These are phyloP conservation scores for Aspergillus quadricinctus DNA, from an alignment of 2,329 filamentous ascomycete genomes.

Conservation along the genomic window DNA sequence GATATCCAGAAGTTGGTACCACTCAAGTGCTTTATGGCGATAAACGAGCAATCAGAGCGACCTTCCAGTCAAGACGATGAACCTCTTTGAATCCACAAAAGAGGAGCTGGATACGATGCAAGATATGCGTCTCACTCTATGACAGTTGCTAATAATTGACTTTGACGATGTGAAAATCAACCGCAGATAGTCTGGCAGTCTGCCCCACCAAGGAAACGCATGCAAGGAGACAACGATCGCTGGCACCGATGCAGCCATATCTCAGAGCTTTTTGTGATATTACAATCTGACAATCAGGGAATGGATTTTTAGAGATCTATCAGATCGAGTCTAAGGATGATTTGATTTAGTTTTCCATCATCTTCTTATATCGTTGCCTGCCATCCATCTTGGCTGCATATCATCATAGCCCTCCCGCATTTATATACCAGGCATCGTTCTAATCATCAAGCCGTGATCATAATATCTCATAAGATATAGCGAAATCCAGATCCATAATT, in stretches of 20 bases:
- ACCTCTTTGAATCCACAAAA: not conserved
- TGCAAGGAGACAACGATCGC: not conserved
- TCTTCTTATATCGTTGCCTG: not conserved
- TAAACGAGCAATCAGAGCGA: not conserved
- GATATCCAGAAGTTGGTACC: not conserved
- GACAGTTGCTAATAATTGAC: not conserved
- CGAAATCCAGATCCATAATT: constrained; percentile 38
- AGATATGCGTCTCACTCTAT: not conserved
- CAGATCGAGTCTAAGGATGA: not conserved
- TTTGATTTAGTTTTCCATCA: not conserved
- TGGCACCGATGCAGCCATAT: not conserved
- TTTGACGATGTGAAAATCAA: not conserved
- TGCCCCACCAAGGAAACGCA: not conserved
- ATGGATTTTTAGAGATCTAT: not conserved
- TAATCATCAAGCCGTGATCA: not conserved
- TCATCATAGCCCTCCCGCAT: not conserved
- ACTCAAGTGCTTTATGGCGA: not conserved
- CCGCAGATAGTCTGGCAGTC: not conserved
- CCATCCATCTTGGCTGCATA: not conserved
- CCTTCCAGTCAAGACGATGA: not conserved
- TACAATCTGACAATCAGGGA: not conserved
- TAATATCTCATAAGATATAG: constrained; percentile 29
- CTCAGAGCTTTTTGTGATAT: not conserved
- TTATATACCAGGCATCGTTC: not conserved
- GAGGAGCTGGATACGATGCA: not conserved